Base-by-base conservation (phyloP, 164 flowering plant genomes). In the Litsea cubeba region DNA sequence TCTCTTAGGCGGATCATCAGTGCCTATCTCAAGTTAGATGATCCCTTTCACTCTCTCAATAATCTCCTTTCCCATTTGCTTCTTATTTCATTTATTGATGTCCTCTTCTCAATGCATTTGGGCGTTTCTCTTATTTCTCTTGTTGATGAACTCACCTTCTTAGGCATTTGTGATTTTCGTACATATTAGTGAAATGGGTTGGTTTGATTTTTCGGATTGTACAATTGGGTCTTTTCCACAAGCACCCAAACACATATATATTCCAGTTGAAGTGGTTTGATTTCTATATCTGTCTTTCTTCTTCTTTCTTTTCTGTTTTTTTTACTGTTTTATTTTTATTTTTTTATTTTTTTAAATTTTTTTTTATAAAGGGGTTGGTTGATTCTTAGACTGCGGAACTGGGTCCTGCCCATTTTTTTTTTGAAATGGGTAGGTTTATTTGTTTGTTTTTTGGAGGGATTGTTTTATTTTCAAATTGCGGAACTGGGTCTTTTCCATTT, bases 1-100 rank as follows among this genome's bases (percentile, higher is more conserved):
- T 95, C 98, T 14, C 94, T 95, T 20, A 75, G 97, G 49, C 92
- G 96, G 49, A 95, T 93, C 78, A 88, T 95, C 76, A 89, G 97
- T 75, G 97, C 99, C 58, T 95, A 87, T 65, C 92, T 95, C 83
- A 93, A 95, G 98, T 93, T 80, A 50, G 22, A 26, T 35, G 46
- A 40, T 49, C 65, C 24, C 28, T 23, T 50, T 73, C 30, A 50
- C 68, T 62, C 26, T 18, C 28, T 22, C 28, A 18, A 5, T 54
- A 1, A 20, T 62, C 50, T 26, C 50, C 24, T 30, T 30, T 58
- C 24, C 22, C 73, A 12, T 58, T 14, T 50, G 12, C 35, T 49
- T 54, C 18, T 54, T 54, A 3, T 20, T 63, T 25, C 23, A 2
- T 63, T 54, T 3, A 54, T 54, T 15, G 60, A 5, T 54, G n/a